Evolutionary conservation across 805 yeast species (phyloP).

Genomic region (Candida oleophila): DNA sequence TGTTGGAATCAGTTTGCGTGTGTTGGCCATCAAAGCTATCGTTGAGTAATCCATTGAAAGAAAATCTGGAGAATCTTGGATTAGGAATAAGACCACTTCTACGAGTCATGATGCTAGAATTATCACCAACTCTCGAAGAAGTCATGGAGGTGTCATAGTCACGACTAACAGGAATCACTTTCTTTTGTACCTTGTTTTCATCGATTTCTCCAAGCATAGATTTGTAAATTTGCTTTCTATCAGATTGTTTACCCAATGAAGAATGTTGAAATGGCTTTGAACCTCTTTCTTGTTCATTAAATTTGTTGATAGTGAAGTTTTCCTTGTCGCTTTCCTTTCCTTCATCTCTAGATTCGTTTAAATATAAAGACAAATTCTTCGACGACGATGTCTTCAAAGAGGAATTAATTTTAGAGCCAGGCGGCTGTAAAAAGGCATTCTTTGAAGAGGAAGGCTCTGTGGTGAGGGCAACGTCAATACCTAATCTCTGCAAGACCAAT

Average conservation of each 20-base stretch:
- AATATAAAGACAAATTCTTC: slow-evolving; percentile 24
- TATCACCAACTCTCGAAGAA: neutral
- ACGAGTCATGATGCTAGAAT: slow-evolving; percentile 4
- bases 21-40: slow-evolving; percentile 8
- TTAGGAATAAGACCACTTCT: slow-evolving; percentile 33
- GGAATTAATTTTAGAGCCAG: slow-evolving; percentile 15
- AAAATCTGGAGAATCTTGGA: slow-evolving; percentile 42
- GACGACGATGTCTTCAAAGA: slow-evolving; percentile 39
- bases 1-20: neutral
- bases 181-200: slow-evolving; percentile 11
- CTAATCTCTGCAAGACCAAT: slow-evolving; percentile 35
- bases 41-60: slow-evolving; percentile 37
- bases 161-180: neutral
- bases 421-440: neutral
- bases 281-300: slow-evolving; percentile 14
- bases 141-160: slow-evolving; percentile 2
- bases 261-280: slow-evolving; percentile 6
- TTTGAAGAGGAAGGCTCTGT: neutral
- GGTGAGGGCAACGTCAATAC: slow-evolving; percentile 23
- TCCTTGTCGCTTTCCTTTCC: slow-evolving; percentile 13
- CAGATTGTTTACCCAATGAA: neutral
- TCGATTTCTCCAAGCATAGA: slow-evolving; percentile 23
- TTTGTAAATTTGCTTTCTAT: slow-evolving; percentile 12
- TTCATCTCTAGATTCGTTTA: slow-evolving; percentile 10
- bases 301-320: slow-evolving; percentile 13